Evolutionary conservation across 2,329 filamentous ascomycete species (phyloP).

Genomic region (Albophoma yamanashiensis): DNA sequence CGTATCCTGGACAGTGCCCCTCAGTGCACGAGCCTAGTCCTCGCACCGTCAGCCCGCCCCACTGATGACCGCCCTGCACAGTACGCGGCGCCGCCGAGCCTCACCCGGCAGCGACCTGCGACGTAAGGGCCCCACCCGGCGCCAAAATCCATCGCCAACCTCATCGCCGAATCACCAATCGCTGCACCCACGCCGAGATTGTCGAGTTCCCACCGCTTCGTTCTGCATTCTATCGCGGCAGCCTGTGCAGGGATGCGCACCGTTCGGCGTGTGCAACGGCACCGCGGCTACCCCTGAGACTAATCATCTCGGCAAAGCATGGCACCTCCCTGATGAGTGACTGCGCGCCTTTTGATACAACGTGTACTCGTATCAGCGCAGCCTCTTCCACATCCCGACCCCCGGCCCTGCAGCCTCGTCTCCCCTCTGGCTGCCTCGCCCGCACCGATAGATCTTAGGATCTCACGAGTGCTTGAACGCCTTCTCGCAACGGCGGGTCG

Average conservation of each 20-base stretch:
- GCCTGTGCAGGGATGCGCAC: neutral
- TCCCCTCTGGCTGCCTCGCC: neutral
- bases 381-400: neutral
- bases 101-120: neutral
- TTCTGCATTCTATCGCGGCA: neutral
- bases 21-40: neutral
- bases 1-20: slow-evolving; percentile 2
- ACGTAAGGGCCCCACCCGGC: neutral
- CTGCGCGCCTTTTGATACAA: neutral
- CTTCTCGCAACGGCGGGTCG: neutral
- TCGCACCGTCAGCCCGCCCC: neutral
- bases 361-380: neutral
- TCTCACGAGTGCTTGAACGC: neutral
- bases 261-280: neutral
- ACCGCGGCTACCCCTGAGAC: neutral
- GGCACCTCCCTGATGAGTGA: neutral
- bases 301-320: neutral
- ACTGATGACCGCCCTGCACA: slow-evolving; percentile 4
- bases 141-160: neutral
- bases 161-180: neutral
- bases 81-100: neutral
- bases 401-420: slow-evolving; percentile 2
- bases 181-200: neutral
- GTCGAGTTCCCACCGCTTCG: neutral
- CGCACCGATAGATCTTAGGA: neutral